Evolutionary conservation across 306 rosid species (phyloP), one percentile per base, ranked within the genome.

Genomic region (Corylus heterophylla): DNA sequence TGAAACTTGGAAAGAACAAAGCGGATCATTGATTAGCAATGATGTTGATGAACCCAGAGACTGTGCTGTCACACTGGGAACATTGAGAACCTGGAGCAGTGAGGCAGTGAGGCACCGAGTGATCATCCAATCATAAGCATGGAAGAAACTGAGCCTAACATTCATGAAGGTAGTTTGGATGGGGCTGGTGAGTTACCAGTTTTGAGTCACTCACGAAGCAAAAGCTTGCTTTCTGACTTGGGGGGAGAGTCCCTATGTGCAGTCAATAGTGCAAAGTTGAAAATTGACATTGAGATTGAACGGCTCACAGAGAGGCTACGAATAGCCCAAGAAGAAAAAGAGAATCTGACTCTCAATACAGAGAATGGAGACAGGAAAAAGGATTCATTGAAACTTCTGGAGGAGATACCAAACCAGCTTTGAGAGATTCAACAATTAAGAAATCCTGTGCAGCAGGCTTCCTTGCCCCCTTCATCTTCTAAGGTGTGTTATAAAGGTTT

Each of bases 211-310:
- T 77, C 81, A 27, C 70, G 22, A 85, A 61, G 66, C 78, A 80
- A 77, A 78, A 45, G 67, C 39, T 42, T 67, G 76, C 27, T 76
- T 62, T 73, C 31, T 51, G 84, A 84, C 44, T 78, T 69, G 44
- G 80, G 66, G 80, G 71, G 74, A 67, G 77, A 74, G 64, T 89
- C 83, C 69, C 79, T 83, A 3, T 79, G 73, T 54, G 78, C 72
- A 9, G 87, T 79, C 75, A 75, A 20, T 67, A 59, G 37, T 75
- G 89, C 74, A 64, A 86, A 84, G 88, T 72, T 49, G n/a, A 85
- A 71, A 82, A 83, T 88, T 72, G 86, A 79, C 71, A 52, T 75
- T 42, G 87, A 85, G 83, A 85, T 87, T 80, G 85, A 83, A 80
- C 63, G 74, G 69, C 88, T 83, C 6, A 75, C 67, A 76, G 89